Evolutionary conservation across 192 early-diverging fungal species (phyloP).

Genomic region (Chytriomyces confervae): DNA sequence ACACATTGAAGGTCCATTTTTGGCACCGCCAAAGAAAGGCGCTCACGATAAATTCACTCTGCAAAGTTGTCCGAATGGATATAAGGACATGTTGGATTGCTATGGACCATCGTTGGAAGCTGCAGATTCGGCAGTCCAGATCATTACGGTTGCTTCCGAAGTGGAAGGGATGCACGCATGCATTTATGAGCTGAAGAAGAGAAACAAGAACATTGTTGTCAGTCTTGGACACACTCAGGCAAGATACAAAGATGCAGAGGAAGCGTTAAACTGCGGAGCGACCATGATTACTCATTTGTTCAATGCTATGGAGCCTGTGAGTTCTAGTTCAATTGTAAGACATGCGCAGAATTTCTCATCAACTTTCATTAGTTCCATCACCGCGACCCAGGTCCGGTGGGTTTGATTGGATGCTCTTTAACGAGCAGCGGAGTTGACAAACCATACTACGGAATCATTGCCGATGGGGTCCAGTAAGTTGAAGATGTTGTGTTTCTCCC

Average conservation of each 20-base stretch:
- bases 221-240: constrained; percentile 57
- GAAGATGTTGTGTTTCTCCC: constrained; percentile 53
- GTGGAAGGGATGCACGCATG: constrained; percentile 71
- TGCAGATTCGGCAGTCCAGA: constrained; percentile 53
- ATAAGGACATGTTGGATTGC: constrained; percentile 68
- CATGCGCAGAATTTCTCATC: background rate
- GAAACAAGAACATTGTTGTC: constrained; percentile 63
- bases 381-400: constrained; percentile 82
- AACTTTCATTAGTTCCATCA: constrained; percentile 72
- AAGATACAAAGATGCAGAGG: constrained; percentile 25
- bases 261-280: constrained; percentile 42
- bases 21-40: constrained; percentile 73
- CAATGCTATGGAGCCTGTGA: constrained; percentile 77
- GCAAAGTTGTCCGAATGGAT: constrained; percentile 64
- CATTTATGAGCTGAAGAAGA: constrained; percentile 68
- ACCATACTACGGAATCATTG: constrained; percentile 85
- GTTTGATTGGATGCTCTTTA: constrained; percentile 64
- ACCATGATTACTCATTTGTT: constrained; percentile 82
- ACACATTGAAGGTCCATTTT: constrained; percentile 73
- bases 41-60: constrained; percentile 73
- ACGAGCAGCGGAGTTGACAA: constrained; percentile 43
- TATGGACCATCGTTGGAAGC: constrained; percentile 71
- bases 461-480: constrained; percentile 78
- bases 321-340: constrained; percentile 9
- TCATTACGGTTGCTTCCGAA: constrained; percentile 82